phyloP scores from a whole-genome alignment of 192 early-diverging fungal genomes.

The Pilaira anomala region DNA sequence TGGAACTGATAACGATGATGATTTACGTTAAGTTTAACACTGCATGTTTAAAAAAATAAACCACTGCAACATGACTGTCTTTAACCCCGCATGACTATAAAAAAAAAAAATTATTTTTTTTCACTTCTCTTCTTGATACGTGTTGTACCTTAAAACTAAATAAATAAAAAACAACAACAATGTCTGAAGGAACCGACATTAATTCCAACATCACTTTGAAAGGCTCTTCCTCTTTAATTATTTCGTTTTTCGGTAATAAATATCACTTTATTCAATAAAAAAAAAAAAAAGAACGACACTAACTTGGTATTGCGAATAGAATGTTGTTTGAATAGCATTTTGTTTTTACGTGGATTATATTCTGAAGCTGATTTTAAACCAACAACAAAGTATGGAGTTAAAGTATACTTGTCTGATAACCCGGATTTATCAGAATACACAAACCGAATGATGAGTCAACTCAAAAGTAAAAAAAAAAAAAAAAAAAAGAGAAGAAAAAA shows the following conservation, averaged over 20 bases:
- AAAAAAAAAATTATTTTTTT: too few relatives aligned
- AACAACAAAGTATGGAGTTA: constrained; percentile 84
- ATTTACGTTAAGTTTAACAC: constrained; percentile 44
- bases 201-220: constrained; percentile 63
- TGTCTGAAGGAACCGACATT: not conserved
- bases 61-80: too few relatives aligned
- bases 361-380: constrained; percentile 87
- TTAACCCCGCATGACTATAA: too few relatives aligned
- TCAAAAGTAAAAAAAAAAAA: constrained; percentile 61
- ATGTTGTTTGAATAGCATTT: constrained; percentile 53
- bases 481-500: too few relatives aligned
- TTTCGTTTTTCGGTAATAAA: constrained; percentile 82
- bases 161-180: too few relatives aligned
- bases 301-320: too few relatives aligned
- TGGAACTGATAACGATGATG: constrained; percentile 53
- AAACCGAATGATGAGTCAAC: constrained; percentile 69
- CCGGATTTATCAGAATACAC: constrained; percentile 73
- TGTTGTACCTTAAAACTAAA: too few relatives aligned
- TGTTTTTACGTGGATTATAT: constrained; percentile 92
- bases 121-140: too few relatives aligned
- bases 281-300: not conserved
- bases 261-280: not conserved
- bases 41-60: too few relatives aligned
- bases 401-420: constrained; percentile 76
- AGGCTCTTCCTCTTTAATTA: constrained; percentile 80